These are phyloP conservation scores for Chrysosphaeria jannelii DNA, from an alignment of 2,329 filamentous ascomycete genomes.

Conservation along the genomic window DNA sequence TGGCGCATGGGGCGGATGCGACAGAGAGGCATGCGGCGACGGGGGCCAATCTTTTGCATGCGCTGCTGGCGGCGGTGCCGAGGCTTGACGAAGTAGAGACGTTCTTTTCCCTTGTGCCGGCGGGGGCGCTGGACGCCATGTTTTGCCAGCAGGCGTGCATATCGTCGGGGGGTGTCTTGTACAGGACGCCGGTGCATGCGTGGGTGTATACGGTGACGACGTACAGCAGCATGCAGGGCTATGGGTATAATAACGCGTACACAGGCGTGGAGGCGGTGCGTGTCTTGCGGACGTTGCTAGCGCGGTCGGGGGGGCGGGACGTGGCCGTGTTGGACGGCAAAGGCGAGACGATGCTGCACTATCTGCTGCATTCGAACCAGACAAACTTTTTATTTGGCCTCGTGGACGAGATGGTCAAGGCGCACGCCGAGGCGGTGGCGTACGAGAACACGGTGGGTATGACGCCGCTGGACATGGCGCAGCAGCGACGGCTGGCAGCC, in stretches of 20 bases:
- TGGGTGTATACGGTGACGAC: constrained; percentile 14
- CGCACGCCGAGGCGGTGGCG: constrained; percentile 17
- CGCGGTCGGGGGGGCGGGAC: constrained; percentile 21
- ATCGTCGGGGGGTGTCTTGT: constrained; percentile 19
- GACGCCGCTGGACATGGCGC: constrained; percentile 38
- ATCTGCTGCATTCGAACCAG: constrained; percentile 16
- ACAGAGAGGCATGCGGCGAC: constrained; percentile 20
- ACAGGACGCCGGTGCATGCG: constrained; percentile 31
- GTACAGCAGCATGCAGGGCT: constrained; percentile 1
- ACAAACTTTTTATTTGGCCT: constrained; percentile 11
- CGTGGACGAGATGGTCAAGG: constrained; percentile 10
- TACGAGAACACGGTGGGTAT: constrained; percentile 50
- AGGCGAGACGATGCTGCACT: constrained; percentile 35
- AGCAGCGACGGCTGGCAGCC: constrained; percentile 18
- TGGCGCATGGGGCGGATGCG: constrained; percentile 40
- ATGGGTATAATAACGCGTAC: constrained; percentile 6
- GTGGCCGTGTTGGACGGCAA: constrained; percentile 28
- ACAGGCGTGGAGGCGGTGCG: constrained; percentile 11
- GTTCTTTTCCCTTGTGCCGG: constrained; percentile 13
- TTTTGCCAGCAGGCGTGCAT: constrained; percentile 19
- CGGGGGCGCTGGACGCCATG: constrained; percentile 25
- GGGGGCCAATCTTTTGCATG: constrained; percentile 40
- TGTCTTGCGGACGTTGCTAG: constrained; percentile 18
- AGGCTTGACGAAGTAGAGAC: constrained; percentile 7
- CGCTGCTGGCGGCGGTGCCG: constrained; percentile 12